Evolutionary conservation across 148 eudicot genomes (phyloP).

Genomic region (Chenopodium suecicum): DNA sequence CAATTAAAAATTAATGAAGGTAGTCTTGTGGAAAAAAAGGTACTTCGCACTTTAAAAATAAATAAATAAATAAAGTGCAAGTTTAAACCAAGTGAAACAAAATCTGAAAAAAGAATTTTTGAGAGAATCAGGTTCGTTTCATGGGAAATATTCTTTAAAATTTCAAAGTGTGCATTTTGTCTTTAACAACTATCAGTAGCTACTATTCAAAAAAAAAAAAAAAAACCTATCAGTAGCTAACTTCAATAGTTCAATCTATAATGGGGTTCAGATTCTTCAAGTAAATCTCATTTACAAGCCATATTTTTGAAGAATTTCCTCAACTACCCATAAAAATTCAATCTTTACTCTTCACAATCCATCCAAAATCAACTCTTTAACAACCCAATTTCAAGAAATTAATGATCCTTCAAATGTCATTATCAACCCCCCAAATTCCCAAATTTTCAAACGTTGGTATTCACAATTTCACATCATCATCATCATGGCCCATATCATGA

Average conservation of each 20-base stretch:
- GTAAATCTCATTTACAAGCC: constrained; percentile 32
- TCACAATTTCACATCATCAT: constrained; percentile 33
- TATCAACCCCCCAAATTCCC: constrained; percentile 36
- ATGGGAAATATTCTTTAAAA: too few species aligned
- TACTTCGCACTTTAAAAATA: too few species aligned
- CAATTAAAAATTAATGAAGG: too few species aligned
- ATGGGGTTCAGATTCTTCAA: constrained; percentile 43
- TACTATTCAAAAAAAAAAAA: too few species aligned
- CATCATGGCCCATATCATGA: constrained; percentile 9
- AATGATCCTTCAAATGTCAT: constrained; percentile 9
- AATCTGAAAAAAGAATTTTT: too few species aligned
- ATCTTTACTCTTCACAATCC: constrained; percentile 28
- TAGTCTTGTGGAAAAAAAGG: too few species aligned
- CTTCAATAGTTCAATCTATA: not conserved
- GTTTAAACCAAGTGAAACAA: too few species aligned
- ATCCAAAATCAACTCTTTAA: constrained; percentile 23
- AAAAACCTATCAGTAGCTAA: not conserved
- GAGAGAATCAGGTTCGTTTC: too few species aligned
- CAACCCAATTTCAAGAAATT: constrained; percentile 31
- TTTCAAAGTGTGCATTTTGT: too few species aligned
- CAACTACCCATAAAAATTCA: constrained; percentile 12
- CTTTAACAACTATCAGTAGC: not conserved
- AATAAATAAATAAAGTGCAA: too few species aligned
- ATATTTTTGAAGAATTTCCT: constrained; percentile 26
- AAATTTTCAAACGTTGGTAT: constrained; percentile 60